These are phyloP conservation scores for Leccinellum rugosiceps DNA, from an alignment of 768 basidiomycete genomes.

Conservation along the genomic window DNA sequence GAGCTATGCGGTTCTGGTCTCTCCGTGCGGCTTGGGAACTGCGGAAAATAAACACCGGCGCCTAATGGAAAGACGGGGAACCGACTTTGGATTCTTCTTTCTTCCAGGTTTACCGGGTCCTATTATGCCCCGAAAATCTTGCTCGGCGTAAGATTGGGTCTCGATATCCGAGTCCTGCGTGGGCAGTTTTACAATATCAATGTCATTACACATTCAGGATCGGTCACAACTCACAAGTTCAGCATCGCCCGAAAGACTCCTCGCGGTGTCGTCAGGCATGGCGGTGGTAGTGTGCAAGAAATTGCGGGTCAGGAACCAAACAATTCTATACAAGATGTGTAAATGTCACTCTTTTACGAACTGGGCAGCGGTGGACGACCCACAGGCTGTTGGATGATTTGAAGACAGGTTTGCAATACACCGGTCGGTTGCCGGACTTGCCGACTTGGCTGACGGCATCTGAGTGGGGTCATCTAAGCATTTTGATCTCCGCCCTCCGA, in stretches of 20 bases:
- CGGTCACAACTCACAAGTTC: constrained; percentile 40
- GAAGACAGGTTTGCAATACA: not conserved
- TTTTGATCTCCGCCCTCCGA: constrained; percentile 1
- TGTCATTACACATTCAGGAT: constrained; percentile 10
- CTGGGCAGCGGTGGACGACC: not conserved
- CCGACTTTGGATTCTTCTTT: constrained; percentile 89
- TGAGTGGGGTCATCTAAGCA: not conserved
- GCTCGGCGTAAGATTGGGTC: constrained; percentile 45
- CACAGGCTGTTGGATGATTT: constrained; percentile 6
- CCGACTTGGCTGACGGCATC: constrained; percentile 22
- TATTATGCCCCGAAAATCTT: constrained; percentile 10
- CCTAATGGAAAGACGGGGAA: constrained; percentile 6
- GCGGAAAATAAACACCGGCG: constrained; percentile 16
- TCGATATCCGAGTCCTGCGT: constrained; percentile 70
- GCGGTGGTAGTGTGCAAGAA: constrained; percentile 13
- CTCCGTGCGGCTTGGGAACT: constrained; percentile 87
- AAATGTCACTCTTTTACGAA: not conserved
- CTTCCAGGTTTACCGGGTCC: constrained; percentile 51
- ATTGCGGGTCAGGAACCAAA: constrained; percentile 28
- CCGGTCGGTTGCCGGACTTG: constrained; percentile 1
- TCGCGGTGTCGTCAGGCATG: constrained; percentile 52
- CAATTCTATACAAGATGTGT: not conserved
- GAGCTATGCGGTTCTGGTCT: constrained; percentile 90
- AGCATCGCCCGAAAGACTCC: constrained; percentile 61
- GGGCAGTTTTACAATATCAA: constrained; percentile 8